Percentiles rank a stretch among this genome's conserved stretches.
Conservation (phyloP, 163 green algal genomes). For the Volvox carteri region DNA sequence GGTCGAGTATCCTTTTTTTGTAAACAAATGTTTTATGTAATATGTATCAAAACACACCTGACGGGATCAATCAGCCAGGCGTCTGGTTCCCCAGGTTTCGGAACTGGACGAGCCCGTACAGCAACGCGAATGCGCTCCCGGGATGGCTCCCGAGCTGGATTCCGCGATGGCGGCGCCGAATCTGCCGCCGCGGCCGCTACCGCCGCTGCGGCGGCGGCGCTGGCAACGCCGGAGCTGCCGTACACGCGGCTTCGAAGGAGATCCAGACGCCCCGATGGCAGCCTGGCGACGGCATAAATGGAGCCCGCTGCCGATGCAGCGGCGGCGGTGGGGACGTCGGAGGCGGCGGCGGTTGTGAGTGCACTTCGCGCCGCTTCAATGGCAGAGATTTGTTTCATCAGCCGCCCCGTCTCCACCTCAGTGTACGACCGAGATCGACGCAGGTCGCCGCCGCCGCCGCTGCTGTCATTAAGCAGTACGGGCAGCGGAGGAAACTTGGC, state of each 20-base stretch:
- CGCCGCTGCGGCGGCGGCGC: not conserved
- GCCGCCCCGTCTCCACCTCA: constrained; percentile 38
- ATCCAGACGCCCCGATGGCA: not conserved
- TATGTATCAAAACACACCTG: no score
- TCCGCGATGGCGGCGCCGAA: not conserved
- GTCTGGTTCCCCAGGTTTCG: constrained; percentile 8
- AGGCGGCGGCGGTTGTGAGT: not conserved
- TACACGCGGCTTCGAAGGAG: not conserved
- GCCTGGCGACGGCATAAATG: not conserved
- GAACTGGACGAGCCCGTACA: constrained; percentile 52
- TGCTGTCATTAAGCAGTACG: not conserved
- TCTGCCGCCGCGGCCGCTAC: not conserved
- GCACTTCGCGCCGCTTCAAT: not conserved
- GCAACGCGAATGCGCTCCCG: constrained; percentile 52
- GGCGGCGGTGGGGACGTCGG: not conserved
- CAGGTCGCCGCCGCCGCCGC: constrained; percentile 13
- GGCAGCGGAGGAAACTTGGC: constrained; percentile 18
- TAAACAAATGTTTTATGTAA: no score
- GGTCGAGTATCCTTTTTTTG: no score
- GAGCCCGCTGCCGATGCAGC: not conserved
- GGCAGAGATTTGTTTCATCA: not conserved
- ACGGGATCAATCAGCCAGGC: constrained; percentile 49
- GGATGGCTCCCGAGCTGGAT: not conserved
- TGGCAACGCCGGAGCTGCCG: not conserved
- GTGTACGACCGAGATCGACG: constrained; percentile 29